Evolutionary conservation across 495 filamentous ascomycete genomes (phyloP).

Genomic region (Lasiosphaeria ovina): DNA sequence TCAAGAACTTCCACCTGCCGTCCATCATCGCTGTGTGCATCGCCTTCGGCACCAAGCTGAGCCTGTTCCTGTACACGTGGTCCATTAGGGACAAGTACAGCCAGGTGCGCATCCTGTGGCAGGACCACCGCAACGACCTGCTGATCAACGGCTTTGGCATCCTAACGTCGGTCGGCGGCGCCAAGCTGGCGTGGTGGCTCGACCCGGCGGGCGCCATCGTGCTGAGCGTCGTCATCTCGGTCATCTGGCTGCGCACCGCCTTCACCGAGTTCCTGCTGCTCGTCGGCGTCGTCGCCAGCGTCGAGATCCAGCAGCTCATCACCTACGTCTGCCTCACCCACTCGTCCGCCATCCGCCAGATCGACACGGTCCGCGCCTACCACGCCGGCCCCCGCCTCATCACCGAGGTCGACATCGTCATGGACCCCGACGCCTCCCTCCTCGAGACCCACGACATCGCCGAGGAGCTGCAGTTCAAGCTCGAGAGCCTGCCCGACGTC

Average conservation of each 20-base stretch:
- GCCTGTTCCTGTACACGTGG: constrained; percentile 89
- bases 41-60: constrained; percentile 80
- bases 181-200: constrained; percentile 89
- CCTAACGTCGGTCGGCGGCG: constrained; percentile 80
- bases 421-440: constrained; percentile 67
- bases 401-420: constrained; percentile 87
- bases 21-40: constrained; percentile 84
- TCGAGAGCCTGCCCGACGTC: constrained; percentile 88
- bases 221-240: constrained; percentile 70
- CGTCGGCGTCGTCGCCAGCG: constrained; percentile 82
- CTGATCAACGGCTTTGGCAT: constrained; percentile 89
- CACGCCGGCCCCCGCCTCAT: constrained; percentile 87
- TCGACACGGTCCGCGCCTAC: constrained; percentile 94
- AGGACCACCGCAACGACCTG: constrained; percentile 87
- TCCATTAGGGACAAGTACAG: constrained; percentile 79
- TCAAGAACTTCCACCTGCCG: constrained; percentile 71
- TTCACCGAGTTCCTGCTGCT: constrained; percentile 88
- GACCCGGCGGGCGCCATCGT: constrained; percentile 91
- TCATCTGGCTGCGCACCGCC: constrained; percentile 79
- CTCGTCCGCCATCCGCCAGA: constrained; percentile 70
- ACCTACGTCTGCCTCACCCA: constrained; percentile 98
- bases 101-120: constrained; percentile 91
- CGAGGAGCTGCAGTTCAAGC: constrained; percentile 89
- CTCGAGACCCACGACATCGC: constrained; percentile 87
- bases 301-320: constrained; percentile 86